Base-by-base conservation (phyloP, 345 rosid genomes). In the Brassica incana region DNA sequence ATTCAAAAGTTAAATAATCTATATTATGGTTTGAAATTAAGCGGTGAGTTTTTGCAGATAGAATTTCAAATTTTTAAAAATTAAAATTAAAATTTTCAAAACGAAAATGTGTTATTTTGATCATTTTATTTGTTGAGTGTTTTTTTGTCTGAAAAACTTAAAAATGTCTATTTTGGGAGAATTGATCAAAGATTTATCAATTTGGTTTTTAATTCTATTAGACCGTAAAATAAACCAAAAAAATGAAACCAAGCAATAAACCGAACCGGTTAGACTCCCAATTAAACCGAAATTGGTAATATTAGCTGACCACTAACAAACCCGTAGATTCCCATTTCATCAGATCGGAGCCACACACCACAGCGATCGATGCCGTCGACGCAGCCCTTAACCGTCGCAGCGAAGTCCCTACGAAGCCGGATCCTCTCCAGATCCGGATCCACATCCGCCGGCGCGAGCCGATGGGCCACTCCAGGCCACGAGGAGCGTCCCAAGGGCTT, bases 401-500 rank as follows among this genome's bases (percentile, higher is more conserved):
- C 86, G 59, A 81, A 74, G 86, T 81, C 86, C 78, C 85, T 95
- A 81, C 91, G 94, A 76, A 91, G 83, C 62, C 92, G 97, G 58
- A 84, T 90, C 65, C 73, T 89, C 38, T 64, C 79, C 2, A 70
- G 88, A 11, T 72, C 76, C 56, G 85, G 85, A 77, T 85, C 94
- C 14, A 77, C 90, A 67, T 88, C 88, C 5, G 83, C 89, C 8
- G 97, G 91, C 0, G 85, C 97, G 1, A 91, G 96, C 84, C 86
- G 97, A 3, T 93, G 97, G 98, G 56, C 88, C 10, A 74, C 86
- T 7, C 95, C 95, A 0, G 99, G 99, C 15, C 98, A 95, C 78
- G 95, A 95, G 83, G 99, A 93, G 75, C 88, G 77, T 6, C 97
- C 99, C 11, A 95, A 93, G 72, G 99, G 99, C 3, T 90, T 91